A percentile compares a stretch with the other conserved stretches of the same genome.
Evolutionary conservation across 257 asterid species (phyloP).

Genomic region (Eustoma russellianum): DNA sequence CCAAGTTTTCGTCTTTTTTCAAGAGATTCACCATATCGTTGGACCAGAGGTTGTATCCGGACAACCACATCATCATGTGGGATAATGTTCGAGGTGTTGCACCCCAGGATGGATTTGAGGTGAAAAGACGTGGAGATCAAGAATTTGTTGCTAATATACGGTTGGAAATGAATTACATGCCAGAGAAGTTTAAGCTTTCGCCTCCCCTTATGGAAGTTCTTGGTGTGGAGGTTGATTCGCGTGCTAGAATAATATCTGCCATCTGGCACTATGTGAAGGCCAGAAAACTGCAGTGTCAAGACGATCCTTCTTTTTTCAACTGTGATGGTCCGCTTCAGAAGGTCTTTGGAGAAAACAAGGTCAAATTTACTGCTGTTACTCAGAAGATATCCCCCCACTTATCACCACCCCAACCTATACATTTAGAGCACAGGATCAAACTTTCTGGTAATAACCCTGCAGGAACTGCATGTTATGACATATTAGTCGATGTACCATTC

Average conservation of each 20-base stretch:
- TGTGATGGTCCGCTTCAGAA: slow-evolving; percentile 88
- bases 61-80: slow-evolving; percentile 86
- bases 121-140: slow-evolving; percentile 88
- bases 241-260: slow-evolving; percentile 83
- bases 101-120: slow-evolving; percentile 98
- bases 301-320: slow-evolving; percentile 76
- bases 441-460: slow-evolving; percentile 82
- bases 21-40: slow-evolving; percentile 82
- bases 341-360: slow-evolving; percentile 67
- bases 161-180: slow-evolving; percentile 80
- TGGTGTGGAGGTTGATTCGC: slow-evolving; percentile 90
- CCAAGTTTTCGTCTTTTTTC: slow-evolving; percentile 82
- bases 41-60: slow-evolving; percentile 86
- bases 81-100: slow-evolving; percentile 79
- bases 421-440: slow-evolving; percentile 81
- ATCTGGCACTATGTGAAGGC: slow-evolving; percentile 96
- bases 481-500: slow-evolving; percentile 79
- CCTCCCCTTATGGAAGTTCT: slow-evolving; percentile 67
- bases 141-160: slow-evolving; percentile 76
- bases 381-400: slow-evolving; percentile 71
- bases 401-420: slow-evolving; percentile 85
- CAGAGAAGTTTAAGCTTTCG: slow-evolving; percentile 84
- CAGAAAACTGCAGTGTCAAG: slow-evolving; percentile 75
- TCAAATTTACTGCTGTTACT: slow-evolving; percentile 76
- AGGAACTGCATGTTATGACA: slow-evolving; percentile 91